Percentiles rank a stretch among this genome's conserved stretches.
These are phyloP conservation scores for Suaeda aralocaspica DNA, from an alignment of 148 eudicot genomes.

Conservation along the genomic window DNA sequence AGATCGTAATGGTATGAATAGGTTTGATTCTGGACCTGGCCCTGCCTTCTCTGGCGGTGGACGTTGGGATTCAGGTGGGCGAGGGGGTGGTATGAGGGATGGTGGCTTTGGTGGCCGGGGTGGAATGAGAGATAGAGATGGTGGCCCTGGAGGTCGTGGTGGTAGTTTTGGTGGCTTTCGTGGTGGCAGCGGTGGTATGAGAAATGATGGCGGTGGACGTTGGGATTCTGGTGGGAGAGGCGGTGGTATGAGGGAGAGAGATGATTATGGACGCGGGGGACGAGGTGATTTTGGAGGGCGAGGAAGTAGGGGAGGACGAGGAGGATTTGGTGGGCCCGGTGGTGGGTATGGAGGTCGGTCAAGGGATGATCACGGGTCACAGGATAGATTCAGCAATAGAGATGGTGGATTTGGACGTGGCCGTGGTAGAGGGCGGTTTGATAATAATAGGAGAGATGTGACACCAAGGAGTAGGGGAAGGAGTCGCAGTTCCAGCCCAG, in stretches of 20 bases:
- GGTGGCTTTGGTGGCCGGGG: slow-evolving; percentile 50
- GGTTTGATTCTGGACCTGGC: slow-evolving; percentile 48
- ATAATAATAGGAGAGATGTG: slow-evolving; percentile 52
- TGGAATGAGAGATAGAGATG: slow-evolving; percentile 46
- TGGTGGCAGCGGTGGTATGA: slow-evolving; percentile 64
- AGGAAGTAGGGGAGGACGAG: slow-evolving; percentile 46
- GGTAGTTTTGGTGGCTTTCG: slow-evolving; percentile 29
- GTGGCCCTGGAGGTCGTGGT: slow-evolving; percentile 32
- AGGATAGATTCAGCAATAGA: slow-evolving; percentile 45
- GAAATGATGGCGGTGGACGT: slow-evolving; percentile 60
- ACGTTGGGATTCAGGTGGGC: slow-evolving; percentile 71
- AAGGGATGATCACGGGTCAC: slow-evolving; percentile 49
- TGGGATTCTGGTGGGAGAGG: too few relatives aligned
- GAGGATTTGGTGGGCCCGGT: slow-evolving; percentile 58
- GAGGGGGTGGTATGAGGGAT: slow-evolving; percentile 48
- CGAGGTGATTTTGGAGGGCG: slow-evolving; percentile 41
- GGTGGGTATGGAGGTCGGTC: slow-evolving; percentile 52
- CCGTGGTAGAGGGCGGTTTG: slow-evolving; percentile 66
- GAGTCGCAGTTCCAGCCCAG: slow-evolving; percentile 75
- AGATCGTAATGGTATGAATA: slow-evolving; percentile 58
- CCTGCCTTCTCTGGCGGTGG: slow-evolving; percentile 38
- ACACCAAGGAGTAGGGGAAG: slow-evolving; percentile 61
- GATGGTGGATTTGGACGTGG: slow-evolving; percentile 64
- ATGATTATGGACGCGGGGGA: slow-evolving; percentile 43
- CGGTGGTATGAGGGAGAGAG: slow-evolving; percentile 46